Conservation (phyloP, 306 rosid genomes). For the Carpinus fangiana region DNA sequence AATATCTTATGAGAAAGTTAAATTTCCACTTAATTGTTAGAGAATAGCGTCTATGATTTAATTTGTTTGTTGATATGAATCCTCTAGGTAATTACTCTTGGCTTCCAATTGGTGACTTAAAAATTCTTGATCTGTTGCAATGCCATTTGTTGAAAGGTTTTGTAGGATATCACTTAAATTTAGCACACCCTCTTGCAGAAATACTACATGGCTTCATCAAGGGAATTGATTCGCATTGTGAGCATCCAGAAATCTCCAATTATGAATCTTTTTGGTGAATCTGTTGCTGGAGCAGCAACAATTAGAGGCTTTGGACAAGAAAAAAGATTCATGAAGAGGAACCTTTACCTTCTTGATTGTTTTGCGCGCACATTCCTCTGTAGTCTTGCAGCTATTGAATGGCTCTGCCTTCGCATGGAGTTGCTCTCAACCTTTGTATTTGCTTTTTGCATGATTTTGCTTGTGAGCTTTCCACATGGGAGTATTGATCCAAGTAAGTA, state of each 20-base stretch:
- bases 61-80: neutral
- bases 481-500: conserved; percentile 91
- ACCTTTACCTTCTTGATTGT: conserved; percentile 92
- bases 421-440: conserved; percentile 89
- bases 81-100: neutral
- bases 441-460: conserved; percentile 94
- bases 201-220: conserved; percentile 99
- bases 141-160: conserved; percentile 7
- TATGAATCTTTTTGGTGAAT: conserved; percentile 91
- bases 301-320: conserved; percentile 99
- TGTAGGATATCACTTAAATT: conserved; percentile 22
- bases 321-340: conserved; percentile 91
- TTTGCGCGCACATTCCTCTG: conserved; percentile 97
- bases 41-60: neutral
- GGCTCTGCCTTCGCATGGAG: conserved; percentile 99
- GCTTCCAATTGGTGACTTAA: neutral
- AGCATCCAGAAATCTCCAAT: conserved; percentile 99
- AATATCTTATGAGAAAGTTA: neutral
- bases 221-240: conserved; percentile 95
- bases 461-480: conserved; percentile 96
- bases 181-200: conserved; percentile 52
- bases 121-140: neutral
- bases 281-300: conserved; percentile 97
- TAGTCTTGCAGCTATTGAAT: conserved; percentile 98
- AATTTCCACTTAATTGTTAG: neutral